These are phyloP conservation scores for Pezicula neosporulosa DNA, from an alignment of 2,329 filamentous ascomycete genomes.

Conservation along the genomic window DNA sequence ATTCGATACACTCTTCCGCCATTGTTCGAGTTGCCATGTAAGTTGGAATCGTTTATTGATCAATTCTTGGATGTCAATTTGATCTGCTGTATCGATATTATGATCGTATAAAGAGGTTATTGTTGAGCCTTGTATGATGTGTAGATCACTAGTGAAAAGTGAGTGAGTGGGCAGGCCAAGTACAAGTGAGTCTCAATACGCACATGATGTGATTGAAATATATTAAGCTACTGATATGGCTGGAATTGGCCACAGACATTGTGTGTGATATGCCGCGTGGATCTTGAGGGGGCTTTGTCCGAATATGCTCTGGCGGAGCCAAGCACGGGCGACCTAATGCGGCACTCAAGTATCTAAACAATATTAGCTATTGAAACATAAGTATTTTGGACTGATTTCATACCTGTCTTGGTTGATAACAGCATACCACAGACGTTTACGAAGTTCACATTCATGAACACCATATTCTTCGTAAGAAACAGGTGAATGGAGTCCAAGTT, in stretches of 20 bases:
- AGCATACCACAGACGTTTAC: slow-evolving; percentile 28
- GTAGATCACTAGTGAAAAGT: neutral
- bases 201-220: slow-evolving; percentile 1
- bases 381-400: neutral
- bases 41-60: slow-evolving; percentile 9
- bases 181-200: neutral
- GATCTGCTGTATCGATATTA: slow-evolving; percentile 9
- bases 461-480: slow-evolving; percentile 21
- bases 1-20: slow-evolving; percentile 4
- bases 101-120: slow-evolving; percentile 1
- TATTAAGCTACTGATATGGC: neutral
- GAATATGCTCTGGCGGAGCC: neutral
- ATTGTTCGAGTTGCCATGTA: slow-evolving; percentile 7
- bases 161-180: neutral
- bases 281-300: neutral
- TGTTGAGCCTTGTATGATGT: neutral
- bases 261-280: neutral
- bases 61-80: neutral
- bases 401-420: slow-evolving; percentile 28
- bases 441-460: slow-evolving; percentile 22
- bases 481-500: slow-evolving; percentile 31
- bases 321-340: neutral
- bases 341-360: neutral
- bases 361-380: neutral
- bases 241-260: neutral